Evolutionary conservation across 2,329 filamentous ascomycete genomes (phyloP).

Genomic region (Sporothrix humicola): DNA sequence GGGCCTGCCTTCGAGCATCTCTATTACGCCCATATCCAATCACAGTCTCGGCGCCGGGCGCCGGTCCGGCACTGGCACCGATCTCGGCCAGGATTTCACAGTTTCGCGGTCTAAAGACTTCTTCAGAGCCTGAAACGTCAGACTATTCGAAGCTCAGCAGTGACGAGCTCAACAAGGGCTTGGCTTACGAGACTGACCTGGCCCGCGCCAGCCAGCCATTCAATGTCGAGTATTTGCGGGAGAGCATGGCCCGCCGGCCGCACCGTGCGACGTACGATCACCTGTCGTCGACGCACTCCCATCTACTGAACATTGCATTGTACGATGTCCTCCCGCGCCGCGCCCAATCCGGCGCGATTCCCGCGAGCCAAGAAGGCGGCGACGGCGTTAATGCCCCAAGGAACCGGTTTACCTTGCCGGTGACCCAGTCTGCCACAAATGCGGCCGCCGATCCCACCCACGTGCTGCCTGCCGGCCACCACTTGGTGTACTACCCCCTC

Average conservation of each 20-base stretch:
- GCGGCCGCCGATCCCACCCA: background rate
- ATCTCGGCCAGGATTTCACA: background rate
- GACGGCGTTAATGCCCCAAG: no score
- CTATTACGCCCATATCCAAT: background rate
- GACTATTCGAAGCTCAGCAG: background rate
- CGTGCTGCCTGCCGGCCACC: conserved; percentile 70
- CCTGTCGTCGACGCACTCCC: conserved; percentile 64
- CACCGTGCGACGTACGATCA: conserved; percentile 51
- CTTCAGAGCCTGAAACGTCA: background rate
- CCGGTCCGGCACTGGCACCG: conserved; percentile 1
- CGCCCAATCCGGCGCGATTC: conserved; percentile 42
- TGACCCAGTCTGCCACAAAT: background rate
- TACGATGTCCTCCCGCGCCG: conserved; percentile 42
- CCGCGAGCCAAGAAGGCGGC: background rate
- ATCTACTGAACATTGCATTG: conserved; percentile 69
- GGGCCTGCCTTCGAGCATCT: background rate
- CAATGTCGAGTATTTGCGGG: conserved; percentile 34
- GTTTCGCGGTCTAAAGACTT: background rate
- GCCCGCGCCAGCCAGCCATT: conserved; percentile 10
- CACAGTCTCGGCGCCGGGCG: background rate
- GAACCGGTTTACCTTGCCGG: background rate
- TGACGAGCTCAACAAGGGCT: conserved; percentile 15
- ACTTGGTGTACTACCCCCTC: conserved; percentile 86
- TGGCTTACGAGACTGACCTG: background rate
- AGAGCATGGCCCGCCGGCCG: conserved; percentile 35